Conservation (phyloP, 495 filamentous ascomycete genomes). For the Penicillium goetzii region DNA sequence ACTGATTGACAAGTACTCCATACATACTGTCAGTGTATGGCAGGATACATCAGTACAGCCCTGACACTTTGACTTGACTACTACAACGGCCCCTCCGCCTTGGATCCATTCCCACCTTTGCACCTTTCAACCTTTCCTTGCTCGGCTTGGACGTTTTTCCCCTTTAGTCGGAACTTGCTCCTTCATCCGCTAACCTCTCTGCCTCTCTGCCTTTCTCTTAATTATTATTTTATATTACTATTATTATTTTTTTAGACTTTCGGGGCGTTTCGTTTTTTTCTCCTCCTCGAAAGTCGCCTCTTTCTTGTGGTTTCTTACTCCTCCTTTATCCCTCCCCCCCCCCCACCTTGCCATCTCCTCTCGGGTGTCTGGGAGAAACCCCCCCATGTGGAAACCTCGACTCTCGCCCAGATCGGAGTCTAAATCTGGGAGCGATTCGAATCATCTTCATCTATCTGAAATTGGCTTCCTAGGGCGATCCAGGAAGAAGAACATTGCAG, state of each 20-base stretch:
- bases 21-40: background rate
- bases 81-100: background rate
- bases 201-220: constrained; percentile 14
- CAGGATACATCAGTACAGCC: background rate
- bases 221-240: constrained; percentile 14
- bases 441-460: constrained; percentile 38
- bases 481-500: constrained; percentile 40
- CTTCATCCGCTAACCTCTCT: constrained; percentile 16
- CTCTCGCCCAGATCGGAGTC: constrained; percentile 51
- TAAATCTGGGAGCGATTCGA: constrained; percentile 44
- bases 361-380: constrained; percentile 24
- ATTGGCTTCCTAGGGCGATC: constrained; percentile 46
- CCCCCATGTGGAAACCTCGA: constrained; percentile 53
- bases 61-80: too few relatives aligned
- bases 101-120: constrained; percentile 1
- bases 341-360: constrained; percentile 13
- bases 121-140: background rate
- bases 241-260: constrained; percentile 24
- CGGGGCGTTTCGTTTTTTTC: constrained; percentile 21
- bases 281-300: constrained; percentile 19
- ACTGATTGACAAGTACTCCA: background rate
- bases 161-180: constrained; percentile 1
- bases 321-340: constrained; percentile 19
- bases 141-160: background rate
- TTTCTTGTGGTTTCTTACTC: constrained; percentile 19